phyloP scores from a whole-genome alignment of 2,329 filamentous ascomycete genomes.

The Aspergillus sp. region DNA sequence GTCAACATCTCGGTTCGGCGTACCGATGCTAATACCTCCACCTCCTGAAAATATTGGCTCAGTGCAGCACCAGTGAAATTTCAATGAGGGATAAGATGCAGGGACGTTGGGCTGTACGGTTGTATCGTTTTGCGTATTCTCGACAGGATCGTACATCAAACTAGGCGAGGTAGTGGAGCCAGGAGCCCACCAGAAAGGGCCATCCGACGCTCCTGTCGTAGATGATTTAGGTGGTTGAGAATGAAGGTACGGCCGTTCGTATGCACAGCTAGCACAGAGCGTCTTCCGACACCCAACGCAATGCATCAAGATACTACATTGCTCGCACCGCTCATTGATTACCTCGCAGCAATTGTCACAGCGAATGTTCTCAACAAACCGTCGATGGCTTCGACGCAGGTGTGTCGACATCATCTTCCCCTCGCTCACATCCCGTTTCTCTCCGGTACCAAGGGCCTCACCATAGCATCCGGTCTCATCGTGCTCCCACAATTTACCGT shows the following conservation, averaged over 20 bases:
- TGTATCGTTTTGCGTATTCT: slow-evolving; percentile 28
- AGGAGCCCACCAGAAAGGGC: slow-evolving; percentile 60
- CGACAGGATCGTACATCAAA: slow-evolving; percentile 55
- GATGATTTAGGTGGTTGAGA: slow-evolving; percentile 16
- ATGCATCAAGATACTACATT: slow-evolving; percentile 62
- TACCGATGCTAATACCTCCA: slow-evolving; percentile 58
- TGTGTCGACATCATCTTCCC: slow-evolving; percentile 57
- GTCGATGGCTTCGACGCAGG: slow-evolving; percentile 53
- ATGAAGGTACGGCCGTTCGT: slow-evolving; percentile 52
- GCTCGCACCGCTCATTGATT: slow-evolving; percentile 59
- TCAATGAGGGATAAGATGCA: slow-evolving; percentile 49
- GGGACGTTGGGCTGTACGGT: slow-evolving; percentile 36
- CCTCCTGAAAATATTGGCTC: slow-evolving; percentile 61
- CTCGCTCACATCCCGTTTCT: slow-evolving; percentile 46
- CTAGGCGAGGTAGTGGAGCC: slow-evolving; percentile 56
- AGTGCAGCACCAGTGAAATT: slow-evolving; percentile 61
- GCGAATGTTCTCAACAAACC: slow-evolving; percentile 54
- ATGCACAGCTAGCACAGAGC: slow-evolving; percentile 60
- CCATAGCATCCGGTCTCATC: slow-evolving; percentile 55
- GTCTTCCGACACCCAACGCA: slow-evolving; percentile 62
- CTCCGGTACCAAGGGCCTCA: slow-evolving; percentile 54
- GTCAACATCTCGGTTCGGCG: slow-evolving; percentile 55
- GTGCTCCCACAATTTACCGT: slow-evolving; percentile 58
- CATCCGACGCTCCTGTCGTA: slow-evolving; percentile 17
- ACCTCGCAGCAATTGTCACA: slow-evolving; percentile 55